Evolutionary conservation across 331 rosid genomes (phyloP).

Genomic region (Arachis monticola): DNA sequence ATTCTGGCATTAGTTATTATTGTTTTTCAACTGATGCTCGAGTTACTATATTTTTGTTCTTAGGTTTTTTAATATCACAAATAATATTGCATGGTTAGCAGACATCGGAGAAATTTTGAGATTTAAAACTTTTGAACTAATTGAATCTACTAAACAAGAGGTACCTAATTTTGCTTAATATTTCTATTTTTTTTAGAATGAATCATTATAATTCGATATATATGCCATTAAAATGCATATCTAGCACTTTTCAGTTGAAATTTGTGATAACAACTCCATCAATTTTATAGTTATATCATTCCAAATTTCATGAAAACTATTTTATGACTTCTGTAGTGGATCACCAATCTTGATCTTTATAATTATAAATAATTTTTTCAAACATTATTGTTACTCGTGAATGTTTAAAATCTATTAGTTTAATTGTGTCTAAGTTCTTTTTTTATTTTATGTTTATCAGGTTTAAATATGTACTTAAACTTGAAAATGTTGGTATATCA

Average conservation of each 20-base stretch:
- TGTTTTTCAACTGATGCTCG: neutral
- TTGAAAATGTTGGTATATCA: neutral
- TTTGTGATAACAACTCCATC: neutral
- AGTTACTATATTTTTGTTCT: neutral
- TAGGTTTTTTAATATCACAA: slow-evolving; percentile 10
- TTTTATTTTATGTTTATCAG: neutral
- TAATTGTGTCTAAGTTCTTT: neutral
- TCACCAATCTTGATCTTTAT: neutral
- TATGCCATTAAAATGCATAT: slow-evolving; percentile 19
- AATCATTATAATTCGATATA: slow-evolving; percentile 2
- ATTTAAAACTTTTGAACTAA: slow-evolving; percentile 89
- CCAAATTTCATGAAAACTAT: slow-evolving; percentile 3
- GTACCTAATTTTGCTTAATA: slow-evolving; percentile 43
- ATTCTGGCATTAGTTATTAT: no score
- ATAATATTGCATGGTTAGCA: slow-evolving; percentile 67
- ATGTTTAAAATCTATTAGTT: neutral
- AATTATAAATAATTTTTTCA: neutral
- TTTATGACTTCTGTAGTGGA: neutral
- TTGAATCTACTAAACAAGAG: slow-evolving; percentile 90
- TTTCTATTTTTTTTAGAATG: slow-evolving; percentile 3
- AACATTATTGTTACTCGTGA: neutral
- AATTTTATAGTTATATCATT: neutral
- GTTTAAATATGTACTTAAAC: slow-evolving; percentile 41
- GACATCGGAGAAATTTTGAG: slow-evolving; percentile 95
- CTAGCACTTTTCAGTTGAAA: neutral